Conservation (phyloP, 2,329 filamentous ascomycete genomes). For the Ceratocystis cubensis region DNA sequence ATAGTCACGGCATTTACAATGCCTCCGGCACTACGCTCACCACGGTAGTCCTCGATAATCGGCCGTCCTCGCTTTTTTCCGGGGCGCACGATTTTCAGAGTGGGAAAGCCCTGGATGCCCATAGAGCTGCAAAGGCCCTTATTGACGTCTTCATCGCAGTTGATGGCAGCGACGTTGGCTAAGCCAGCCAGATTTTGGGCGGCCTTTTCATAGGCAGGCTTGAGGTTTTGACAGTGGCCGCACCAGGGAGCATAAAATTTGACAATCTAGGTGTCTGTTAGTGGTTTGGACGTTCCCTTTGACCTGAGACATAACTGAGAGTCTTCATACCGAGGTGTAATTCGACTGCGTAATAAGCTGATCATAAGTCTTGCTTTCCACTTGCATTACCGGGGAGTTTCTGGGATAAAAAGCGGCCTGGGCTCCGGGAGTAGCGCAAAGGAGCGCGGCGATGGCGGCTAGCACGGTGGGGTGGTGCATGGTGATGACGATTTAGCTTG, state of each 20-base stretch:
- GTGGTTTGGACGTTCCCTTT: neutral
- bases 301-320: neutral
- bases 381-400: conserved; percentile 73
- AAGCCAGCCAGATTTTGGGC: conserved; percentile 81
- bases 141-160: conserved; percentile 90
- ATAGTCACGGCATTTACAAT: conserved; percentile 78
- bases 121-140: conserved; percentile 75
- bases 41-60: conserved; percentile 80
- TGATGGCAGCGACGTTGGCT: conserved; percentile 84
- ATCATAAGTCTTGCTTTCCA: conserved; percentile 69
- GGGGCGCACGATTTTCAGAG: conserved; percentile 82
- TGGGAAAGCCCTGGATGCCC: conserved; percentile 89
- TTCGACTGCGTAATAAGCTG: conserved; percentile 77
- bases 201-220: conserved; percentile 89
- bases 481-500: neutral
- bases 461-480: conserved; percentile 12
- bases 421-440: conserved; percentile 5
- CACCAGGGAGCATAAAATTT: conserved; percentile 98
- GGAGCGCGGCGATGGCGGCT: neutral
- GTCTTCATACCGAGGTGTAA: conserved; percentile 63
- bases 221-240: conserved; percentile 90
- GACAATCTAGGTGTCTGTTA: conserved; percentile 36
- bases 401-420: conserved; percentile 66
- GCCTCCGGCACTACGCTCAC: conserved; percentile 65
- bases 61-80: conserved; percentile 66